Evolutionary conservation across 371 early-diverging fungal genomes (phyloP), one percentile per base, ranked within the genome.

Genomic region (Dinochytrium kinnereticum): DNA sequence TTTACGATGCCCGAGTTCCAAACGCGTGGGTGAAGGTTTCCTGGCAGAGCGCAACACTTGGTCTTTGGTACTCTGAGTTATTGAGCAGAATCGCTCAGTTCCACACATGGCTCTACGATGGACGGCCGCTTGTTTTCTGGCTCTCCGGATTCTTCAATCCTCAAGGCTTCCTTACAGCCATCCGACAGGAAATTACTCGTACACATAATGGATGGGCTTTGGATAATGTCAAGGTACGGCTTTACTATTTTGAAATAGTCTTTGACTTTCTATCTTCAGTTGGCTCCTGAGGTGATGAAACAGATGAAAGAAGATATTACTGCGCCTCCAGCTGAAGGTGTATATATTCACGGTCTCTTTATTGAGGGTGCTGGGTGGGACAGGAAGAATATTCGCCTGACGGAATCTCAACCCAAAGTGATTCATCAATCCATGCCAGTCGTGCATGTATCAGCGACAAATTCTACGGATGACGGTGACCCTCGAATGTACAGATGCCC

Each of bases 291-390:
- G 70, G 88, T 88, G 13, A 81, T 85, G 84, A 88, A 88, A 70
- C 87, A 89, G 59, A 87, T 88, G 88, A 89, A 89, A 76, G 89
- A 89, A 76, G 89, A 89, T 68, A 86, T 89, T 30, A 85, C 86
- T 1, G 76, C 81, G 1, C 82, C 84, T 24, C 89, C 89, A 2
- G 38, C 81, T 1, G 89, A 89, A 81, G 89, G 89, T 21, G 82
- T 88, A 2, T 89, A 88, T 76, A 87, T 89, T 57, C 83, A 87
- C 72, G 89, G 89, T 24, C 78, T 89, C 33, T 87, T 85, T 68
- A 88, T 89, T 59, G 89, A 89, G 75, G 88, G 89, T 26, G 89
- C 87, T 28, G 87, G 82, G 3, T 89, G 87, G 87, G 89, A 89
- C 71, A 72, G 87, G 64, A 88, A 87, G 73, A 86, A 86, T 76